Evolutionary conservation across 164 flowering plant species (phyloP).

Genomic region (Vitis labrusca): DNA sequence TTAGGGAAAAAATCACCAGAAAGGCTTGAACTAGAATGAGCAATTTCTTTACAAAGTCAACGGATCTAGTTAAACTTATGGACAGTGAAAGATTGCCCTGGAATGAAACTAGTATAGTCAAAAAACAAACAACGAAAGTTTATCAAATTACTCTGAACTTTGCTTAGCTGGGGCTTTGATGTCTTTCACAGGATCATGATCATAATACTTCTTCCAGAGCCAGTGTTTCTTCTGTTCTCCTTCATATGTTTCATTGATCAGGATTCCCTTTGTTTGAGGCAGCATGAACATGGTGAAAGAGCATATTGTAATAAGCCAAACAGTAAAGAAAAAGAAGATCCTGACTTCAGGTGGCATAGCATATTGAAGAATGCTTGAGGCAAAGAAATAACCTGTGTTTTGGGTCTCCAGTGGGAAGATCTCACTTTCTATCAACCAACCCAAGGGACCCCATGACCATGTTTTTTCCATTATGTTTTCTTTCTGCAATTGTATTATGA

Average conservation of each 20-base stretch:
- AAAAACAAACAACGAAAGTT: no score
- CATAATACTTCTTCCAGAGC: constrained; percentile 37
- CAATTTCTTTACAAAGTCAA: no score
- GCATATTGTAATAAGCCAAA: constrained; percentile 21
- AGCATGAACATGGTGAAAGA: constrained; percentile 12
- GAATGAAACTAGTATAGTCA: no score
- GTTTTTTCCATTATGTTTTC: no score
- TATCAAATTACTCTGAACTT: not conserved
- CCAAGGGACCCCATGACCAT: constrained; percentile 53
- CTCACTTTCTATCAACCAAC: constrained; percentile 41
- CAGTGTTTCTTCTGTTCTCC: constrained; percentile 38
- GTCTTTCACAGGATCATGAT: constrained; percentile 2
- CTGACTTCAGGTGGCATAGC: constrained; percentile 26
- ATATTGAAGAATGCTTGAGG: constrained; percentile 38
- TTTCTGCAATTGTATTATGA: no score
- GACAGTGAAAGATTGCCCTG: no score
- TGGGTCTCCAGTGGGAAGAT: constrained; percentile 41
- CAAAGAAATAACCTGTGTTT: constrained; percentile 29
- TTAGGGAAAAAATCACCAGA: no score
- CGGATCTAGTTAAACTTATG: no score
- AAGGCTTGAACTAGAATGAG: no score
- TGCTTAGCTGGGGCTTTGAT: not conserved
- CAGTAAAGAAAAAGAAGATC: constrained; percentile 33
- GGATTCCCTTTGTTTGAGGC: constrained; percentile 45
- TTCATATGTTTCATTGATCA: constrained; percentile 41